Evolutionary conservation across 352 stramenopile genomes (phyloP).

Genomic region (Globisporangium nodosum): DNA sequence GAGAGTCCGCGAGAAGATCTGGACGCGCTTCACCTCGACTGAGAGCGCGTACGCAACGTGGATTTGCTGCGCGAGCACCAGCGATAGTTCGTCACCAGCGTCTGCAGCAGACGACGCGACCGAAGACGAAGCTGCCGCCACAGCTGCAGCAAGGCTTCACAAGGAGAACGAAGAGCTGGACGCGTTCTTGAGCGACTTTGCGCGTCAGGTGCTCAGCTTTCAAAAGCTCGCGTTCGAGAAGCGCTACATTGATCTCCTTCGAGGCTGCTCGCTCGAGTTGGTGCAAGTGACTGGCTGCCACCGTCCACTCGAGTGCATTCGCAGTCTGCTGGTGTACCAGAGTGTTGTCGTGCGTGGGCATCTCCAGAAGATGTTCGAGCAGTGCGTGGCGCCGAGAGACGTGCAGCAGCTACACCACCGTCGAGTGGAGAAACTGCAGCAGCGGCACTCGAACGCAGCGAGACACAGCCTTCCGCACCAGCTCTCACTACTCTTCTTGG

Average conservation of each 20-base stretch:
- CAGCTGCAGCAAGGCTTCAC: slow-evolving; percentile 3
- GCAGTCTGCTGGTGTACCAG: slow-evolving; percentile 62
- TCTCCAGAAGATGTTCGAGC: slow-evolving; percentile 27
- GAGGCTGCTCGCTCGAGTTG: slow-evolving; percentile 47
- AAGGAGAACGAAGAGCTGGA: slow-evolving; percentile 20
- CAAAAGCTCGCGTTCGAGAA: slow-evolving; percentile 46
- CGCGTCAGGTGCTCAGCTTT: slow-evolving; percentile 20
- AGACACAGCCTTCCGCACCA: slow-evolving; percentile 55
- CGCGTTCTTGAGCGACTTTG: slow-evolving; percentile 20
- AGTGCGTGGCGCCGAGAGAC: slow-evolving; percentile 32
- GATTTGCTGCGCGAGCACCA: slow-evolving; percentile 34
- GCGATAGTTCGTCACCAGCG: neutral
- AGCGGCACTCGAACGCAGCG: slow-evolving; percentile 31
- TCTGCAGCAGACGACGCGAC: neutral
- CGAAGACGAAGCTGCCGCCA: slow-evolving; percentile 12
- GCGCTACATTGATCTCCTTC: slow-evolving; percentile 26
- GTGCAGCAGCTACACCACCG: slow-evolving; percentile 43
- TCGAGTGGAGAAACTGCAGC: slow-evolving; percentile 29
- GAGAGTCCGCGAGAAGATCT: slow-evolving; percentile 25
- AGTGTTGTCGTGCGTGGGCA: slow-evolving; percentile 32
- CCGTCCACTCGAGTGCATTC: slow-evolving; percentile 37
- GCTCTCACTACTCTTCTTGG: slow-evolving; percentile 60
- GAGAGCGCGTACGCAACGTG: slow-evolving; percentile 32
- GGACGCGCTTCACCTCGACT: slow-evolving; percentile 41
- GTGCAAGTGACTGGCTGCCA: slow-evolving; percentile 48